A percentile compares a stretch with the other conserved stretches of the same genome.
Evolutionary conservation across 495 filamentous ascomycete species (phyloP).

Genomic region (Wilcoxina mikolae): DNA sequence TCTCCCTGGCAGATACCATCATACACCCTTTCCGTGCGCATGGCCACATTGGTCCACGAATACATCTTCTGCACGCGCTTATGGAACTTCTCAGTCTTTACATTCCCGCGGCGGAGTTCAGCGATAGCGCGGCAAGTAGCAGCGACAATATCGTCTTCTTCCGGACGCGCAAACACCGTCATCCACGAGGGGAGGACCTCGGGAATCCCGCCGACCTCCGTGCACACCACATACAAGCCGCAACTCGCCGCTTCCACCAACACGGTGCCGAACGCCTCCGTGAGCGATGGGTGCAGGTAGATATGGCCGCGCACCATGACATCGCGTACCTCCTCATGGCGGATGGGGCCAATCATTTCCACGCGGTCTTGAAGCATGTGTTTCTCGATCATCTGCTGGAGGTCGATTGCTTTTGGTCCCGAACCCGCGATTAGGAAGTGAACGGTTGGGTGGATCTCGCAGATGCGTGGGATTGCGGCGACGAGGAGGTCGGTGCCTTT

Average conservation of each 20-base stretch:
- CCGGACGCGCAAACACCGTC: constrained; percentile 84
- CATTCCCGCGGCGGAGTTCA: constrained; percentile 60
- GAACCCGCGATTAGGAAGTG: constrained; percentile 94
- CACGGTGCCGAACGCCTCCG: constrained; percentile 94
- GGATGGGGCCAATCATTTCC: constrained; percentile 75
- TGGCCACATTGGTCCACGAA: constrained; percentile 87
- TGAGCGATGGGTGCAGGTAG: constrained; percentile 86
- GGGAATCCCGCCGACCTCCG: constrained; percentile 88
- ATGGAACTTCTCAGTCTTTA: constrained; percentile 87
- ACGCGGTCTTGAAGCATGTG: constrained; percentile 91
- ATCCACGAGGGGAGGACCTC: constrained; percentile 88
- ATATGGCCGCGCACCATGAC: constrained; percentile 98
- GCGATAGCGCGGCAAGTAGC: constrained; percentile 73
- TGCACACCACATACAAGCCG: constrained; percentile 90
- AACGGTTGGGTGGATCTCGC: constrained; percentile 75
- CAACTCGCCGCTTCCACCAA: constrained; percentile 94
- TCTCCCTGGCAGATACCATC: constrained; percentile 52
- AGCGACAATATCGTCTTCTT: constrained; percentile 76
- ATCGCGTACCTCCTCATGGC: constrained; percentile 91
- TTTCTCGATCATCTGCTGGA: constrained; percentile 94
- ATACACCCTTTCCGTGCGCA: constrained; percentile 86
- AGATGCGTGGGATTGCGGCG: constrained; percentile 82
- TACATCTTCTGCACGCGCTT: constrained; percentile 97
- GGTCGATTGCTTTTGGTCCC: constrained; percentile 89
- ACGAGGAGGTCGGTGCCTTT: constrained; percentile 94